phyloP scores from a whole-genome alignment of 768 basidiomycete genomes.

The Lentinula sp. region DNA sequence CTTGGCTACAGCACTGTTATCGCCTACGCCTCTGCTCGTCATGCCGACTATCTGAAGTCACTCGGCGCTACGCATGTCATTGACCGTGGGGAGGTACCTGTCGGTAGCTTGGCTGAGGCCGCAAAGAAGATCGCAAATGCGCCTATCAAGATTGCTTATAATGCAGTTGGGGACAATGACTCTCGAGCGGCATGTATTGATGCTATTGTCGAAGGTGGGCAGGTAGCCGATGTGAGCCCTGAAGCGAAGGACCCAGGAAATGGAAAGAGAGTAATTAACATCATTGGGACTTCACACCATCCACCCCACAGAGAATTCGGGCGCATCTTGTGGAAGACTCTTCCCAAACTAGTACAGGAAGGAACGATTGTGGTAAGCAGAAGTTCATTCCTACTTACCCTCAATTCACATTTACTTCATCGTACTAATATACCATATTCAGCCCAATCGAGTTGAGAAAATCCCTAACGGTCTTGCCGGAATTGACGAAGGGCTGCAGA shows the following conservation, averaged over 20 bases:
- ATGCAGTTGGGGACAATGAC: not conserved
- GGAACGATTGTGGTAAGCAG: not conserved
- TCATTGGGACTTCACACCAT: not conserved
- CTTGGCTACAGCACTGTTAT: conserved; percentile 20
- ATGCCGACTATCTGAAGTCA: conserved; percentile 22
- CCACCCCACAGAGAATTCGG: not conserved
- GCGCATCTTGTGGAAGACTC: not conserved
- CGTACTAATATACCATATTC: not conserved
- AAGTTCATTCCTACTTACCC: not conserved
- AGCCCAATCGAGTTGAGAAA: conserved; percentile 3
- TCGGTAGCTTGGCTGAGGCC: not conserved
- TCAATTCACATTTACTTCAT: not conserved
- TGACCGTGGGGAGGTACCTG: conserved; percentile 15
- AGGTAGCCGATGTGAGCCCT: not conserved
- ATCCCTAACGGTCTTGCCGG: conserved; percentile 1
- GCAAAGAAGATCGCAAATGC: not conserved
- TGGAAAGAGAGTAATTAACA: not conserved
- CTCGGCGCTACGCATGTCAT: conserved; percentile 36
- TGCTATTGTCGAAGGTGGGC: not conserved
- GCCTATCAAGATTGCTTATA: conserved; percentile 2
- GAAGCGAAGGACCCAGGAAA: not conserved
- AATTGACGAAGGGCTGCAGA: conserved; percentile 1
- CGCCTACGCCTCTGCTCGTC: conserved; percentile 25
- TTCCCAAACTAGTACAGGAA: not conserved
- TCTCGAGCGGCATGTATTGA: not conserved